Percentiles rank a stretch among this genome's conserved stretches.
Conservation (phyloP, 1,284 basidiomycete genomes). For the Testicularia cyperi region DNA sequence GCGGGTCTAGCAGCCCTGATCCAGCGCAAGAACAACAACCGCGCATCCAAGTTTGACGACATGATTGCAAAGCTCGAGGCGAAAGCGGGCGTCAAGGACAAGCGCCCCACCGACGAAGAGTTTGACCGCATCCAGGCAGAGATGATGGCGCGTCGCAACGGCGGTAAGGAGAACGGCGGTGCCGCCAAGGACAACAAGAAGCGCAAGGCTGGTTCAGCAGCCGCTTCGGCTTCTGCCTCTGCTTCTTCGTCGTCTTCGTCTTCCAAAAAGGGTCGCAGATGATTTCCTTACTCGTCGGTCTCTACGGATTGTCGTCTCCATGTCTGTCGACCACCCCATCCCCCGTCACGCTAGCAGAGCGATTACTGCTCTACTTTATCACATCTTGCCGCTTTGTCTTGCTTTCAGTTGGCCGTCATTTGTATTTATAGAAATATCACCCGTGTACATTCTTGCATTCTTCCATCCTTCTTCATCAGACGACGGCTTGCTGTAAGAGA, state of each 20-base stretch:
- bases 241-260: conserved; percentile 6
- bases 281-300: no score
- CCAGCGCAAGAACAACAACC: conserved; percentile 36
- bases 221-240: conserved; percentile 8
- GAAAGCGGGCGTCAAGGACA: conserved; percentile 37
- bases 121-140: conserved; percentile 40
- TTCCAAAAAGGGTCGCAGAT: no score
- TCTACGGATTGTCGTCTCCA: no score
- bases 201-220: conserved; percentile 6
- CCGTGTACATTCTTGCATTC: no score
- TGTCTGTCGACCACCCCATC: no score
- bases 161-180: conserved; percentile 16
- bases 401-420: no score
- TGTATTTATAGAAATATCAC: no score
- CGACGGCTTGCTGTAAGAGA: no score
- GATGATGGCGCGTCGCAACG: conserved; percentile 29
- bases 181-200: conserved; percentile 5
- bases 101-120: conserved; percentile 36
- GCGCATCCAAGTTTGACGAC: conserved; percentile 41
- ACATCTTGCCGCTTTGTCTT: no score
- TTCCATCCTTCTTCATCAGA: no score
- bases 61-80: conserved; percentile 50
- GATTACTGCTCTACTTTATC: no score
- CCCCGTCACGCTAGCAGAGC: no score
- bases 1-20: conserved; percentile 41